Evolutionary conservation across 2,329 filamentous ascomycete species (phyloP).

Genomic region (Phialocephala sp.): DNA sequence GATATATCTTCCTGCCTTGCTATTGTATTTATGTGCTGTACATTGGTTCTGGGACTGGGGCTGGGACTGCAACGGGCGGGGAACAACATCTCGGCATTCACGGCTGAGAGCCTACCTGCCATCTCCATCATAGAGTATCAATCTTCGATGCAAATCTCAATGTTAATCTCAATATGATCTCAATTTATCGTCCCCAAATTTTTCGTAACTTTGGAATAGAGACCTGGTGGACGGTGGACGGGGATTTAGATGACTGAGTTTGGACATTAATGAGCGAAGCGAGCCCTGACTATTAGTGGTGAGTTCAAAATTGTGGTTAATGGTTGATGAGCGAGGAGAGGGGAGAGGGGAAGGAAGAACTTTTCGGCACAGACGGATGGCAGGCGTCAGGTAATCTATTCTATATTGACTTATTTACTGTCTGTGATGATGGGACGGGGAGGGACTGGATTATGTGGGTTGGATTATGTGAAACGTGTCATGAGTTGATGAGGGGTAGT

Average conservation of each 20-base stretch:
- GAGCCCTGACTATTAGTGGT: no score
- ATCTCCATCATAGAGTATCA: no score
- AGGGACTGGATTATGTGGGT: no score
- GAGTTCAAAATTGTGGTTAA: no score
- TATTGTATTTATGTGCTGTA: no score
- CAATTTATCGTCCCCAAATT: background rate
- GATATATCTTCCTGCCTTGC: background rate
- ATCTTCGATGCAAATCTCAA: no score
- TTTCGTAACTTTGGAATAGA: background rate
- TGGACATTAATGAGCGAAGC: background rate
- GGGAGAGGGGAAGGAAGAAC: background rate
- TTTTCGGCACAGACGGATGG: background rate
- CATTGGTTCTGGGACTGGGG: background rate
- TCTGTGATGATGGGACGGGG: no score
- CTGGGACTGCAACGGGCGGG: background rate
- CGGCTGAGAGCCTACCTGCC: no score
- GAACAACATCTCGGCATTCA: background rate
- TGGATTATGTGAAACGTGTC: slow-evolving; percentile 1
- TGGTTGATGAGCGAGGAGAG: background rate
- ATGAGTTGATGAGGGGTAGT: background rate
- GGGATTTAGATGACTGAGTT: background rate
- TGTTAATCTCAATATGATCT: background rate
- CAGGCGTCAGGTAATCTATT: background rate
- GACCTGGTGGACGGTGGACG: background rate
- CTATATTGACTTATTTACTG: background rate